phyloP scores from a whole-genome alignment of 805 yeast genomes.

The Wickerhamiella occidentalis region DNA sequence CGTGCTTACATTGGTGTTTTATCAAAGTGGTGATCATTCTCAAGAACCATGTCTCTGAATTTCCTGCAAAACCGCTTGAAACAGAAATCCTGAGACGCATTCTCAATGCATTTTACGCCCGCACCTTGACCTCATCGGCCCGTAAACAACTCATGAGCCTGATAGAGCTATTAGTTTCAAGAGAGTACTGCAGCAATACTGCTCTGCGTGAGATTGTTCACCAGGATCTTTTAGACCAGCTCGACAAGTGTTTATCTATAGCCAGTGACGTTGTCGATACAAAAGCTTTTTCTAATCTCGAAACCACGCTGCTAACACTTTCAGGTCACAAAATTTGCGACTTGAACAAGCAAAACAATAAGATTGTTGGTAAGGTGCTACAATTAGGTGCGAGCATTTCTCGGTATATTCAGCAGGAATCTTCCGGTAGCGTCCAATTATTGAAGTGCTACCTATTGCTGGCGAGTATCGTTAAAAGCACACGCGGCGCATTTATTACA shows the following conservation, averaged over 20 bases:
- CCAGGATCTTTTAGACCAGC: background rate
- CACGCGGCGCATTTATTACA: background rate
- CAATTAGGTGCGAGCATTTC: background rate
- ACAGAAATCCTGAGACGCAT: background rate
- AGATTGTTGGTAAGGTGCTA: background rate
- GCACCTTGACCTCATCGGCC: background rate
- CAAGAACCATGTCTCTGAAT: background rate
- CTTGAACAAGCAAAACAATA: background rate
- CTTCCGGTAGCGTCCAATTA: background rate
- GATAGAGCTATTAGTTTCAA: background rate
- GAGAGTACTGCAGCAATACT: background rate
- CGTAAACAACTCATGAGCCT: background rate
- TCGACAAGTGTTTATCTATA: background rate
- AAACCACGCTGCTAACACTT: background rate
- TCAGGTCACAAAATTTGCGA: background rate
- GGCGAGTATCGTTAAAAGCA: background rate
- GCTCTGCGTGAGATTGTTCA: background rate
- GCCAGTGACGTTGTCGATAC: background rate
- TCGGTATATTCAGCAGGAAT: background rate
- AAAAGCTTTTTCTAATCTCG: background rate
- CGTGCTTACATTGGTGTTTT: background rate
- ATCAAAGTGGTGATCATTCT: background rate
- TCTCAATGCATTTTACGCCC: background rate
- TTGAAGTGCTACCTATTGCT: background rate
- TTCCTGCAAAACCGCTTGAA: background rate